Evolutionary conservation across 2,329 filamentous ascomycete genomes (phyloP).

Genomic region (Fusarium nanum): DNA sequence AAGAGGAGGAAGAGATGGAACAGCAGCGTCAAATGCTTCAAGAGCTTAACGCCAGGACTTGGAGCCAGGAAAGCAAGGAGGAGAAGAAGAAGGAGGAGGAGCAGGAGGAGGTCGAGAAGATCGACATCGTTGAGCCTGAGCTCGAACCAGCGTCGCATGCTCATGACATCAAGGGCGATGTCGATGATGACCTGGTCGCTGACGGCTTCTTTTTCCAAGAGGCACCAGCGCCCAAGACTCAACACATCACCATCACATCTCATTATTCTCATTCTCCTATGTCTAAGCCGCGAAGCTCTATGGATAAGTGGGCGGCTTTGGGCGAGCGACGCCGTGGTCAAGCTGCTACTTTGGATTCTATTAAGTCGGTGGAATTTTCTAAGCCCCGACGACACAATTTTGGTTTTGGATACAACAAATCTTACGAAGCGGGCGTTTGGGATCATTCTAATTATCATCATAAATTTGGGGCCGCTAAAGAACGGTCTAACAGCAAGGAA

Average conservation of each 20-base stretch:
- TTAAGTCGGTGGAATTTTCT: slow-evolving; percentile 60
- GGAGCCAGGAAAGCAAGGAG: slow-evolving; percentile 78
- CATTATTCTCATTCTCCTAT: slow-evolving; percentile 76
- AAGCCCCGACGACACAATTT: slow-evolving; percentile 61
- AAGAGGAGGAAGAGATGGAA: slow-evolving; percentile 73
- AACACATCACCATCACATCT: slow-evolving; percentile 54
- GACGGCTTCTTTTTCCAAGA: slow-evolving; percentile 82
- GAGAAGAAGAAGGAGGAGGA: slow-evolving; percentile 39
- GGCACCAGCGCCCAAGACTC: slow-evolving; percentile 55
- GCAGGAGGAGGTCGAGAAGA: slow-evolving; percentile 36
- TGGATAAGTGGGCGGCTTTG: slow-evolving; percentile 91
- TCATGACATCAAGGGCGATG: slow-evolving; percentile 58
- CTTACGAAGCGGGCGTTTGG: slow-evolving; percentile 61
- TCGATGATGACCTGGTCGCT: slow-evolving; percentile 73
- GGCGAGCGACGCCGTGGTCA: slow-evolving; percentile 84
- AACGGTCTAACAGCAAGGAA: slow-evolving; percentile 58
- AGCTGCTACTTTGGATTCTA: slow-evolving; percentile 58
- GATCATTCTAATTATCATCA: slow-evolving; percentile 57
- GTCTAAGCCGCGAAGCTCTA: slow-evolving; percentile 65
- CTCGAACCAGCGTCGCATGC: slow-evolving; percentile 34
- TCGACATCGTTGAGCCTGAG: slow-evolving; percentile 31
- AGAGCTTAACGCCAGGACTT: slow-evolving; percentile 78
- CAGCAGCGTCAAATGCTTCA: slow-evolving; percentile 66
- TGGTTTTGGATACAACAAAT: slow-evolving; percentile 62
- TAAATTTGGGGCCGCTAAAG: slow-evolving; percentile 52